Percentiles rank a stretch among this genome's conserved stretches.
phyloP scores from a whole-genome alignment of 2,329 filamentous ascomycete species.

The Clonostachys chloroleuca region DNA sequence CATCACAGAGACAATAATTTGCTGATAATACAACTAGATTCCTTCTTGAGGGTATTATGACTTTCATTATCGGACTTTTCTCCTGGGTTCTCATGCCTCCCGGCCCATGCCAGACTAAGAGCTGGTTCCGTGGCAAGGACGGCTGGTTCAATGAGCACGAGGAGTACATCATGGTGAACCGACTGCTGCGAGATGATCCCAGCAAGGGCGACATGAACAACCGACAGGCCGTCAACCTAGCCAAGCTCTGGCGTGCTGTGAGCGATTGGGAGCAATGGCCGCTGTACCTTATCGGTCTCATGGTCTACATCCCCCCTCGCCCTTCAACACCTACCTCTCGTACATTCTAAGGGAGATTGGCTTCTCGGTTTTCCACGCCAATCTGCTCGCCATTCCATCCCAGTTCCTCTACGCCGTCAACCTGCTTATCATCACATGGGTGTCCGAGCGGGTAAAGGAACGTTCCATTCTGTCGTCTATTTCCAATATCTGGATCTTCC shows the following conservation, averaged over 20 bases:
- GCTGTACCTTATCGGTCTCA: constrained; percentile 48
- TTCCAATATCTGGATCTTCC: constrained; percentile 45
- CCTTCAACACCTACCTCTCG: constrained; percentile 38
- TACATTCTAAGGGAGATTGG: constrained; percentile 36
- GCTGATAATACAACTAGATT: constrained; percentile 1
- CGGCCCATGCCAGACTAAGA: constrained; percentile 42
- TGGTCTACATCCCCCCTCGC: constrained; percentile 33
- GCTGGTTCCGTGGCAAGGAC: constrained; percentile 50
- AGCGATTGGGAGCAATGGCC: constrained; percentile 60
- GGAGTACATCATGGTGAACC: constrained; percentile 58
- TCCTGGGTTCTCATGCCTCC: constrained; percentile 40
- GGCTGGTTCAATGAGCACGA: constrained; percentile 61
- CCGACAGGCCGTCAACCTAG: constrained; percentile 33
- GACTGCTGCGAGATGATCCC: constrained; percentile 55
- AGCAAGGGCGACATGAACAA: constrained; percentile 60
- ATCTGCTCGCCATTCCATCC: constrained; percentile 38
- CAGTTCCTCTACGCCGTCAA: constrained; percentile 39
- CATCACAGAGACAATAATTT: not conserved
- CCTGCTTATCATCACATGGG: constrained; percentile 37
- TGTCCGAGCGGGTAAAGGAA: constrained; percentile 37
- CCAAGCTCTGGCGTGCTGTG: constrained; percentile 42
- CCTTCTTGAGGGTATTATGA: constrained; percentile 18
- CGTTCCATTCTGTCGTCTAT: constrained; percentile 37
- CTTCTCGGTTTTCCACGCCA: constrained; percentile 38
- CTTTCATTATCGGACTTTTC: constrained; percentile 33